Evolutionary conservation across 495 filamentous ascomycete genomes (phyloP), one percentile per base, ranked within the genome.

Genomic region (Oidiodendron maius): DNA sequence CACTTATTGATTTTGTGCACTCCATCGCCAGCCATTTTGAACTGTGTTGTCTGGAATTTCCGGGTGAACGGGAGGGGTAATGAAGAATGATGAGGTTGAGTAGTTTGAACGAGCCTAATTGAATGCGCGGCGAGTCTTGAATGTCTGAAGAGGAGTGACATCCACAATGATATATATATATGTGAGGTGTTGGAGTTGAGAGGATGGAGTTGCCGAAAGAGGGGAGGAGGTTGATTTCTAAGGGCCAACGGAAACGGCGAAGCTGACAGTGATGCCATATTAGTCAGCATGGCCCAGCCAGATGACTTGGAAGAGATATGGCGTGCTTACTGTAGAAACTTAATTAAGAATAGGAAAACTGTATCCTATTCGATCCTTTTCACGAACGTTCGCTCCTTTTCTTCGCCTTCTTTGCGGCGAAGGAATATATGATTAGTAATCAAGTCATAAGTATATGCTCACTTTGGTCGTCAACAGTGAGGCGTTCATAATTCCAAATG

Each of bases 21-120:
- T n/a, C n/a, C n/a, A n/a, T n/a, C n/a, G n/a, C n/a, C n/a, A 61
- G 65, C 76, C 71, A 81, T 76, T 57, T 74, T 80, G 58, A 60
- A 53, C 44, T 68, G 61, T 40, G 79, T 76, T 25, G 60, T 60
- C 21, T 67, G 61, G 55, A 84, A 81, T 40, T 18, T 42, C 32
- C 52, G 52, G n/a, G 12, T 1, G 18, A 48, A 22, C 25, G 16
- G 22, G 20, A n/a, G n/a, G n/a, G n/a, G n/a, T n/a, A n/a, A n/a
- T n/a, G n/a, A n/a, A n/a, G n/a, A n/a, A n/a, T n/a, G n/a, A n/a
- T n/a, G n/a, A n/a, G n/a, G n/a, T n/a, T n/a, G n/a, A n/a, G 18
- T 35, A 3, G 18, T 39, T 20, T 30, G 12, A 39, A 35, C 41
- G 39, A n/a, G 34, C 11, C 23, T 15, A 17, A 46, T 17, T 21